A percentile compares a stretch with the other conserved stretches of the same genome.
phyloP scores from a whole-genome alignment of 139 green algal species.

The Coelastrella sp. region DNA sequence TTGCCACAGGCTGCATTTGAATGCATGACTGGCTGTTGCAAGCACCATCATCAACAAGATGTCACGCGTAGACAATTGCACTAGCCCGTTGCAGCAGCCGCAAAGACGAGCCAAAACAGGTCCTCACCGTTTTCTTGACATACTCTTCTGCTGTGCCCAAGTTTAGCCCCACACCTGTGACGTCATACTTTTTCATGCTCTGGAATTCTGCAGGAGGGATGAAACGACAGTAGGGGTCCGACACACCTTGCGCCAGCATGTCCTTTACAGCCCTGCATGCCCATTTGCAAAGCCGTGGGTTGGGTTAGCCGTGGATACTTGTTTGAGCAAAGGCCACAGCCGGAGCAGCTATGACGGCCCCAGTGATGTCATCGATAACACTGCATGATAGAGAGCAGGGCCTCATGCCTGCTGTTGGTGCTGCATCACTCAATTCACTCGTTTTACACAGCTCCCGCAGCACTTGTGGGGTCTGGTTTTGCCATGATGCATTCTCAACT shows the following conservation, averaged over 20 bases:
- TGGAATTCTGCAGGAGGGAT: slow-evolving; percentile 85
- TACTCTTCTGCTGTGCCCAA: slow-evolving; percentile 87
- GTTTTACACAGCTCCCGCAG: too few species aligned
- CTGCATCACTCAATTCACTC: too few species aligned
- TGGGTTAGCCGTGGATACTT: too few species aligned
- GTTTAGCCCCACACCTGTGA: slow-evolving; percentile 96
- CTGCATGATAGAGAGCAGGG: neutral
- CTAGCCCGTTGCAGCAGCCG: neutral
- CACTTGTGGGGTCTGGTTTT: too few species aligned
- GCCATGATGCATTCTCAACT: neutral
- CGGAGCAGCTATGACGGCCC: too few species aligned
- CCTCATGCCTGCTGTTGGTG: too few species aligned
- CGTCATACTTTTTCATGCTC: slow-evolving; percentile 94
- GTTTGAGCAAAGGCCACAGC: too few species aligned
- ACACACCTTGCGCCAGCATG: slow-evolving; percentile 76
- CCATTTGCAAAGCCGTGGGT: neutral
- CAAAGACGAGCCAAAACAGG: neutral
- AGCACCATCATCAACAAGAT: neutral
- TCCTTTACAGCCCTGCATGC: slow-evolving; percentile 59
- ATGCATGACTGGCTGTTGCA: too few species aligned
- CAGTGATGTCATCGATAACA: neutral
- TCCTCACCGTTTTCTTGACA: slow-evolving; percentile 72
- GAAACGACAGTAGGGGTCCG: slow-evolving; percentile 94
- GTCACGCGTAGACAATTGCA: neutral
- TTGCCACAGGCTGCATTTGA: too few species aligned